Conservation (phyloP, 1,284 basidiomycete genomes). For the Somion occarium region DNA sequence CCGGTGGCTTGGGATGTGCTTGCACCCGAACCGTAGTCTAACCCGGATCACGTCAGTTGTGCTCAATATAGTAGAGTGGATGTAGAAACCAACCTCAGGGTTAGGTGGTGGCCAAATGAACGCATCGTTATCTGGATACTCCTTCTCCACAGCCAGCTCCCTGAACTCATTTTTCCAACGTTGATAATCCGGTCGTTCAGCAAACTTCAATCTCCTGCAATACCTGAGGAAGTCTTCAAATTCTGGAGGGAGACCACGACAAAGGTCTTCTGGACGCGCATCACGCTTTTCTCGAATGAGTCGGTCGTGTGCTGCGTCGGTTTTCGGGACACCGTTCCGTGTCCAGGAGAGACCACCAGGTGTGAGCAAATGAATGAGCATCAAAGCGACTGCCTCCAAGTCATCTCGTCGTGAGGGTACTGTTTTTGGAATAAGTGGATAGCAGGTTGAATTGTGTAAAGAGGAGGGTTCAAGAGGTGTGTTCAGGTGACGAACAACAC, state of each 20-base stretch:
- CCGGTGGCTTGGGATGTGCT: slow-evolving; percentile 12
- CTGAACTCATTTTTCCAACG: slow-evolving; percentile 58
- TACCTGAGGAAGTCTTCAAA: slow-evolving; percentile 74
- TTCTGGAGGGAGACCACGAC: slow-evolving; percentile 57
- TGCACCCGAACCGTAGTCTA: slow-evolving; percentile 21
- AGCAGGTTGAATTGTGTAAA: slow-evolving; percentile 14
- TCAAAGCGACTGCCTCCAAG: slow-evolving; percentile 67
- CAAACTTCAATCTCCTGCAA: slow-evolving; percentile 60
- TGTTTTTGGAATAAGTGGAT: slow-evolving; percentile 23
- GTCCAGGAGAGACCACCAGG: slow-evolving; percentile 74
- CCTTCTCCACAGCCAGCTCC: slow-evolving; percentile 51
- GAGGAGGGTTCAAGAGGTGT: slow-evolving; percentile 13
- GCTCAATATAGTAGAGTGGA: neutral
- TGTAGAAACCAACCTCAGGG: slow-evolving; percentile 18
- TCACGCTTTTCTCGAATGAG: slow-evolving; percentile 57
- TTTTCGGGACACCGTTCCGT: slow-evolving; percentile 68
- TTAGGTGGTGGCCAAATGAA: slow-evolving; percentile 69
- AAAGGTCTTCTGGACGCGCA: slow-evolving; percentile 61
- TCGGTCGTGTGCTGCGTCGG: slow-evolving; percentile 52
- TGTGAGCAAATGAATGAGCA: slow-evolving; percentile 73
- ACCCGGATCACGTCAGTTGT: neutral
- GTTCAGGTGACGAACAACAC: slow-evolving; percentile 8
- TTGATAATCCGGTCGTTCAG: slow-evolving; percentile 61
- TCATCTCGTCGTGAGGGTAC: slow-evolving; percentile 74
- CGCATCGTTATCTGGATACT: slow-evolving; percentile 49